These are phyloP conservation scores for Rhamnella rubrinervis DNA, from an alignment of 331 rosid species.

Conservation along the genomic window DNA sequence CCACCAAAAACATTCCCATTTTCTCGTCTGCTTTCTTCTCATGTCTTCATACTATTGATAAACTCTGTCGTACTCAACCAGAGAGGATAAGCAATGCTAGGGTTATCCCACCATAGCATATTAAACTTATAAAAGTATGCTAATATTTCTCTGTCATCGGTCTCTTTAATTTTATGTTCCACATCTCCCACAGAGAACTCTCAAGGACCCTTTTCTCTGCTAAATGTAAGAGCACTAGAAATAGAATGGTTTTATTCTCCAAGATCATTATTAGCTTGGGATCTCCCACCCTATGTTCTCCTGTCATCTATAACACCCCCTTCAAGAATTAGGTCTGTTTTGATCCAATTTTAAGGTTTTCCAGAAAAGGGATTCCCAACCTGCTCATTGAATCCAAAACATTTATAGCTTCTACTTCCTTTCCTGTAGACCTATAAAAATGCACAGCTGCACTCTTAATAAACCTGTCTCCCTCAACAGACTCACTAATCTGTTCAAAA, in stretches of 20 bases:
- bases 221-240: no score
- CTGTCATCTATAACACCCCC: neutral
- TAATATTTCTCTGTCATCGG: neutral
- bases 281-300: neutral
- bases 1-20: no score
- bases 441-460: conserved; percentile 81
- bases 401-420: conserved; percentile 51
- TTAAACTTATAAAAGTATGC: neutral
- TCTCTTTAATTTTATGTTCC: neutral
- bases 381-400: conserved; percentile 54
- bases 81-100: no score
- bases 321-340: conserved; percentile 12
- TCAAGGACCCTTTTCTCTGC: no score
- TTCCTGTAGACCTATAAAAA: conserved; percentile 55
- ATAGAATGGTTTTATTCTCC: no score
- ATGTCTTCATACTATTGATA: neutral
- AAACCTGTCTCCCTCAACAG: conserved; percentile 56
- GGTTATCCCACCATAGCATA: no score
- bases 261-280: neutral
- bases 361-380: conserved; percentile 49
- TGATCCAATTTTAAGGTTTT: conserved; percentile 61
- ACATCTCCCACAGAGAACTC: neutral
- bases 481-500: conserved; percentile 50
- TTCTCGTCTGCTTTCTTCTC: no score
- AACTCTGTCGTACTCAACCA: no score